Base-by-base conservation (phyloP, 768 basidiomycete genomes). In the Tulasnella sp. region DNA sequence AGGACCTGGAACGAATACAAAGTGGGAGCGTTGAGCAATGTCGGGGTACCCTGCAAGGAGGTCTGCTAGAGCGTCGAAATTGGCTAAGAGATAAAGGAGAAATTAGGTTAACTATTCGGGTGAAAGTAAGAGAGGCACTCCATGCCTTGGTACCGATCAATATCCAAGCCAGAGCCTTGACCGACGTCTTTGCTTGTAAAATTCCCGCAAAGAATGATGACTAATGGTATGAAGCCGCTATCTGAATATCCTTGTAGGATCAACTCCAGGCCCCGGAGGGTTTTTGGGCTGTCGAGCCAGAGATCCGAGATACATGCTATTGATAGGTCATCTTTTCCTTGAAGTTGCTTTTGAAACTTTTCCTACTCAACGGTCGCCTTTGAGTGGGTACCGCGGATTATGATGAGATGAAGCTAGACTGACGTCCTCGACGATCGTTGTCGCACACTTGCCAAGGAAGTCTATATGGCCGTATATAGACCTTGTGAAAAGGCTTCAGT, bases 281-380 rank as follows among this genome's bases (percentile, higher is more conserved):
- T 95, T 76, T 91, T 88, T 0, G 94, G 90, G 78, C 93, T 90
- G 83, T 99, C 97, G 31, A 99, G 86, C 93, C 95, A 96, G 2
- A 99, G 91, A 82, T 99, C 97, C 0, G 97, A 99, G 49, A 99
- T 86, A 80, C 97, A 90, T 83, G 97, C 94, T 85, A 98, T 95
- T 72, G 93, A 88, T 40, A 94, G 85, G 58, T 64, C 58, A 11
- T 64, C 58, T 11, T 64, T 64, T 12, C 58, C 58, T 64, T 64
- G 7, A 64, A 64, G 58, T 34, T 64, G 58, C 58, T 31, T 64
- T 64, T 64, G 58, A 25, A 64, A 64, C 58, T 64, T 64, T 11
- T 64, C 58, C 58, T 64, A n/a, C 31, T 38, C 12, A 22, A 38
- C n/a, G 8, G 36, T 39, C 11, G 29, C n/a, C n/a, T 36, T n/a